Evolutionary conservation across 2,329 filamentous ascomycete genomes (phyloP), one percentile per base, ranked within the genome.

Genomic region (Cercospora zeina): DNA sequence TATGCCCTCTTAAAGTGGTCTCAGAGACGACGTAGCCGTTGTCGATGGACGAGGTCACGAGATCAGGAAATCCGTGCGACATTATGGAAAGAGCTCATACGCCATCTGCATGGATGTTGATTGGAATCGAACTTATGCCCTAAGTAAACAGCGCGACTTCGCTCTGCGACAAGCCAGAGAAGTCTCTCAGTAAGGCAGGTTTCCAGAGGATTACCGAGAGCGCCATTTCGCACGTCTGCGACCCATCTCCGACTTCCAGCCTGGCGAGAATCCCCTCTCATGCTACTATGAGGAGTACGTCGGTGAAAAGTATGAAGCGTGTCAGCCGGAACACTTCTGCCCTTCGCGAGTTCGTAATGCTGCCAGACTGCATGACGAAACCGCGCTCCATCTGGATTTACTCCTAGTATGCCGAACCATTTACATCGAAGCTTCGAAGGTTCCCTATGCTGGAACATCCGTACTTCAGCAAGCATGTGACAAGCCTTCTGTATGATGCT

Each of bases 391-490:
- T 21, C 50, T 54, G 6, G 9, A 24, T 3, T 21, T 54, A 3
- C 31, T 54, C 16, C 27, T 19, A 19, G 16, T 33, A 6, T 53
- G 49, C 30, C 49, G 49, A 10, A 53, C 4, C 13, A 19, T 33
- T 27, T 53, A 53, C 31, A 14, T 21, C 19, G 50, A 54, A 33
- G 50, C 50, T 21, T 19, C 13, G 30, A 33, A 11, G 13, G 7
- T 33, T n/a, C 50, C 50, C 13, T 54, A 54, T 67, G 0, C n/a
- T 64, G 8, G 39, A 67, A 19, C 62, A 64, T 30, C 59, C 61
- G 1, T 65, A 63, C 57, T 67, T 67, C 31, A 39, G 51, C 47
- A 24, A 53, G 33, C 36, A 62, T 58, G 62, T 67, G 6, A 62
- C 58, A 11, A 37, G 56, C 7, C 36, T 65, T 13, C 33, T 67